These are phyloP conservation scores for Blastobotrys buckinghamii DNA, from an alignment of 1,139 yeast genomes.

Conservation along the genomic window DNA sequence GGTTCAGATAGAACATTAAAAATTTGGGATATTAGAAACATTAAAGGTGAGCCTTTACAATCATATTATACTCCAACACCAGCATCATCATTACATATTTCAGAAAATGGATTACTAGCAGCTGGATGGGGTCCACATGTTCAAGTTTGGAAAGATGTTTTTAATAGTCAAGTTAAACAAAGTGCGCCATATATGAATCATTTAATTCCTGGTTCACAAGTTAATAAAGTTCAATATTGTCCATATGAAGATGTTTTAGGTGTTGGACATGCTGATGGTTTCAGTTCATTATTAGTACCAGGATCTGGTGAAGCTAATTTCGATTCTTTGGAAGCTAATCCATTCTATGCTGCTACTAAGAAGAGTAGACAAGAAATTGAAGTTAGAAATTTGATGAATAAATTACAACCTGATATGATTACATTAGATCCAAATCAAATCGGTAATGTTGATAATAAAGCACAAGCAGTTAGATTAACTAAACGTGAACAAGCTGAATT, in stretches of 20 bases:
- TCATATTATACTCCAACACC: slow-evolving; percentile 73
- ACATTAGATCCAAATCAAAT: slow-evolving; percentile 82
- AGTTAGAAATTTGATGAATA: slow-evolving; percentile 79
- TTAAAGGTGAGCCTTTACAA: slow-evolving; percentile 59
- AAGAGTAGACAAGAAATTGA: slow-evolving; percentile 93
- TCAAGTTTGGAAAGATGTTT: slow-evolving; percentile 47
- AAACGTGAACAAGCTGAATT: slow-evolving; percentile 41
- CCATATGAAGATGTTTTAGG: slow-evolving; percentile 97
- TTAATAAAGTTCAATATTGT: slow-evolving; percentile 64
- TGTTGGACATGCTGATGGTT: slow-evolving; percentile 74
- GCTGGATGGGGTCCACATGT: slow-evolving; percentile 96
- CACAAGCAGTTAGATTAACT: slow-evolving; percentile 55
- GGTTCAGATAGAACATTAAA: slow-evolving; percentile 83
- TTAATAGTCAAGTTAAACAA: slow-evolving; percentile 41
- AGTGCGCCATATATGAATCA: slow-evolving; percentile 90
- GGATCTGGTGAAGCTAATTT: slow-evolving; percentile 98
- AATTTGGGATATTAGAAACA: slow-evolving; percentile 90
- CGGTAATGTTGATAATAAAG: slow-evolving; percentile 76
- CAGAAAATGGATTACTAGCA: slow-evolving; percentile 81
- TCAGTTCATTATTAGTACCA: slow-evolving; percentile 78
- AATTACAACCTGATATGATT: slow-evolving; percentile 88
- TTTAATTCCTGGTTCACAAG: slow-evolving; percentile 68
- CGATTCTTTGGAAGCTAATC: slow-evolving; percentile 91
- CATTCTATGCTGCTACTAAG: slow-evolving; percentile 68
- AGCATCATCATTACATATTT: slow-evolving; percentile 69